These are phyloP conservation scores for Coemansia sp. DNA, from an alignment of 192 early-diverging fungal species.

Conservation along the genomic window DNA sequence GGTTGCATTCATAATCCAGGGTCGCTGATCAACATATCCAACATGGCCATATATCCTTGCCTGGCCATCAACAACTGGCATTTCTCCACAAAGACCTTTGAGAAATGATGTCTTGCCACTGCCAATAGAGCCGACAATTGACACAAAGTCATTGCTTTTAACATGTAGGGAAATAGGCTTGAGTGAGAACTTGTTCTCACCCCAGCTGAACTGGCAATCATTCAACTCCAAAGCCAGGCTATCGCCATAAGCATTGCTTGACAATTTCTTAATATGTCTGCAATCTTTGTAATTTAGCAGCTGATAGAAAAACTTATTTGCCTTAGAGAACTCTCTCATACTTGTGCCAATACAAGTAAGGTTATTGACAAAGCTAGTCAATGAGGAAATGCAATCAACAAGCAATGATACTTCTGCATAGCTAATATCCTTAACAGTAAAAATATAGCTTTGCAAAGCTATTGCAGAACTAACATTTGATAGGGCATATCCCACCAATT, in stretches of 20 bases:
- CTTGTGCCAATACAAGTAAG: too few relatives aligned
- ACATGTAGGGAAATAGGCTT: constrained; percentile 8
- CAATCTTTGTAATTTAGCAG: constrained; percentile 7
- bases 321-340: neutral
- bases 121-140: constrained; percentile 56
- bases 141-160: constrained; percentile 27
- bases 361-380: too few relatives aligned
- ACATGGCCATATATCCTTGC: constrained; percentile 63
- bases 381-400: neutral
- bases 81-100: constrained; percentile 67
- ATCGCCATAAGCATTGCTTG: neutral
- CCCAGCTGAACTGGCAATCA: constrained; percentile 25
- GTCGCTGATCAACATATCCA: constrained; percentile 37
- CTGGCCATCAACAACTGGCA: constrained; percentile 66
- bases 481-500: neutral
- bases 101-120: constrained; percentile 60
- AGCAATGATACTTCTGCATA: neutral
- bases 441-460: neutral
- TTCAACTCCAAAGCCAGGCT: constrained; percentile 4
- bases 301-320: neutral
- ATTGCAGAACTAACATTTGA: neutral
- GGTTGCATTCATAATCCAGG: too few relatives aligned
- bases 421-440: neutral
- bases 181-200: constrained; percentile 22
- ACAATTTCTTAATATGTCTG: neutral